Conservation (phyloP, 345 rosid genomes). For the Lenwebbia sp. region DNA sequence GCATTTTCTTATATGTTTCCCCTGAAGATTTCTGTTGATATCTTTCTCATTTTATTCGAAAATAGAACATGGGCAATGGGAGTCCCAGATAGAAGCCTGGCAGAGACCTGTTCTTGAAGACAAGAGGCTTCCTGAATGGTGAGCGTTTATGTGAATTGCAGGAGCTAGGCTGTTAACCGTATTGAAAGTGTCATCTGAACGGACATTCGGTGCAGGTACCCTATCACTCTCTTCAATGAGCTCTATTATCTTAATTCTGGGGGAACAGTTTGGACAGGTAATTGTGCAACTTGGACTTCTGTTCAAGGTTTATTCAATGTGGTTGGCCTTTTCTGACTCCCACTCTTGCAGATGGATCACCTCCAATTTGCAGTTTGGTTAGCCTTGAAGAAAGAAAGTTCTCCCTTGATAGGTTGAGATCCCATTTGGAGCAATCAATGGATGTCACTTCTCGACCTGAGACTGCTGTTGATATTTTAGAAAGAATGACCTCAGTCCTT, state of each 20-base stretch:
- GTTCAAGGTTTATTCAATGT: not conserved
- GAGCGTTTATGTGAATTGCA: constrained; percentile 2
- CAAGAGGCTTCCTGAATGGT: constrained; percentile 87
- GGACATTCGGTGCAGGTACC: constrained; percentile 48
- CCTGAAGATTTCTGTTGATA: not conserved
- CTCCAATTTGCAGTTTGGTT: constrained; percentile 60
- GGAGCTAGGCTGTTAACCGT: not conserved
- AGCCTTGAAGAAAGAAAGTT: constrained; percentile 51
- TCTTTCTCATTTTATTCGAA: constrained; percentile 5
- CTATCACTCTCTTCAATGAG: constrained; percentile 79
- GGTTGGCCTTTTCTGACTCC: not conserved
- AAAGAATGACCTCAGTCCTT: constrained; percentile 55
- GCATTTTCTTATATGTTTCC: not conserved
- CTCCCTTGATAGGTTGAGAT: constrained; percentile 58
- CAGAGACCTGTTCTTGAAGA: constrained; percentile 88
- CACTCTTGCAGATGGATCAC: constrained; percentile 54
- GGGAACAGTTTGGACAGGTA: constrained; percentile 92
- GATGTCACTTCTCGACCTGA: constrained; percentile 24
- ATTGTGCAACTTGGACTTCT: not conserved
- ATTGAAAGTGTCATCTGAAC: not conserved
- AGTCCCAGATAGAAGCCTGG: constrained; percentile 79
- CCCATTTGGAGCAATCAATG: constrained; percentile 15
- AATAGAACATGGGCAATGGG: constrained; percentile 73
- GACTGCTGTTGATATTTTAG: constrained; percentile 55
- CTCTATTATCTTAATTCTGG: constrained; percentile 92